Evolutionary conservation across 2,329 filamentous ascomycete species (phyloP), one percentile per base, ranked within the genome.

Genomic region (Cyphellophora attinorum): DNA sequence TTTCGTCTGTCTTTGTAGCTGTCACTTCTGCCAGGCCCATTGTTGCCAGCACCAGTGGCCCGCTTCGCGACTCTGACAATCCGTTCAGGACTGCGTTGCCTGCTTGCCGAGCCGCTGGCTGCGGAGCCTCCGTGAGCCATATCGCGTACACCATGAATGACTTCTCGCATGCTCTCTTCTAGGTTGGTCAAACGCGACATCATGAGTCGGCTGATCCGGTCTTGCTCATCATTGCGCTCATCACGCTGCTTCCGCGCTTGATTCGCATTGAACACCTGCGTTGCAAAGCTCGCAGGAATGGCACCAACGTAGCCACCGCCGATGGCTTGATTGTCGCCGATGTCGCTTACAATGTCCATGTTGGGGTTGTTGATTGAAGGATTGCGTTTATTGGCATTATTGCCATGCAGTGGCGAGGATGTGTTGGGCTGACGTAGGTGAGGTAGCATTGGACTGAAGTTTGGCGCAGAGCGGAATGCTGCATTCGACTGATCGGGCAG

Each of bases 171-270:
- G 11, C 86, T 81, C 58, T 93, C 85, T 55, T 96, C 88, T 2
- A 96, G 68, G 5, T 81, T 89, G 56, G 91, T 91, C 85, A 95
- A 95, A 19, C 85, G 70, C 6, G 85, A 85, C 29, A 95, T 65
- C 59, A 95, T 81, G 29, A 94, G 70, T 37, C 85, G 74, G 47
- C 79, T 73, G 52, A 81, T 78, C 72, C 88, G 81, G 27, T 82
- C 74, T 51, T 84, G 80, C 17, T 51, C 41, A 18, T 48, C 45
- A 15, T 34, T 21, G 15, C 32, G 31, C 13, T 31, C 29, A 18
- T 44, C 33, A 28, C 68, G 66, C 65, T 64, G 16, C 54, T 52
- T 33, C 33, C 18, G 55, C 59, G 48, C 56, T 29, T 70, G 72
- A 34, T 77, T 58, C 0, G 79, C 79, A 62, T 81, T 76, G 6